Conservation (phyloP, 2,329 filamentous ascomycete genomes). For the Calonectria crousiana region DNA sequence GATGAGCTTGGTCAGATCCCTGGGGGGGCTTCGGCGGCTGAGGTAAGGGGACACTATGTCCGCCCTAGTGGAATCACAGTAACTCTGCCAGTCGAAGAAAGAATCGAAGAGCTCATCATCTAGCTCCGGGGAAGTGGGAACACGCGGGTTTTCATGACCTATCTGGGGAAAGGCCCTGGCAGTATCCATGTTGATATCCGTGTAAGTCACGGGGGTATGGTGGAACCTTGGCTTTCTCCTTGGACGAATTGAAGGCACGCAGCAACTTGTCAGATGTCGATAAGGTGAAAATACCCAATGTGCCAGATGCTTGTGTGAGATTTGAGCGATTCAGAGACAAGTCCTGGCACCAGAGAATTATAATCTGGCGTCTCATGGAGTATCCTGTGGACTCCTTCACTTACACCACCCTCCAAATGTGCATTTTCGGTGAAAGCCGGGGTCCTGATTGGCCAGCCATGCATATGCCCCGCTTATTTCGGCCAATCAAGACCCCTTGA, state of each 20-base stretch:
- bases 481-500: conserved; percentile 47
- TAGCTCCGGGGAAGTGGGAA: conserved; percentile 49
- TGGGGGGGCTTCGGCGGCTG: conserved; percentile 42
- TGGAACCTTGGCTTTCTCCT: conserved; percentile 55
- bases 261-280: conserved; percentile 53
- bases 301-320: conserved; percentile 55
- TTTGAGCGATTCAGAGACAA: conserved; percentile 53
- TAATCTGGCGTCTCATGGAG: conserved; percentile 53
- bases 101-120: conserved; percentile 51
- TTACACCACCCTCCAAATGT: conserved; percentile 52
- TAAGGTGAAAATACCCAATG: conserved; percentile 56
- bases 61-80: conserved; percentile 49
- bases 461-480: conserved; percentile 30
- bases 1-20: conserved; percentile 50
- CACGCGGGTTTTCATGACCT: conserved; percentile 52
- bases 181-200: conserved; percentile 55
- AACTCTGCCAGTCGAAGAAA: conserved; percentile 54
- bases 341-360: conserved; percentile 55
- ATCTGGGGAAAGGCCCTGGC: conserved; percentile 50
- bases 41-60: conserved; percentile 46
- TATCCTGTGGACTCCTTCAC: conserved; percentile 51
- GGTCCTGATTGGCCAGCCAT: conserved; percentile 43
- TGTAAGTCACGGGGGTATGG: conserved; percentile 57
- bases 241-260: conserved; percentile 53
- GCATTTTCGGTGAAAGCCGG: conserved; percentile 39